phyloP scores from a whole-genome alignment of 2,329 filamentous ascomycete species.

The Bertia moriformis region DNA sequence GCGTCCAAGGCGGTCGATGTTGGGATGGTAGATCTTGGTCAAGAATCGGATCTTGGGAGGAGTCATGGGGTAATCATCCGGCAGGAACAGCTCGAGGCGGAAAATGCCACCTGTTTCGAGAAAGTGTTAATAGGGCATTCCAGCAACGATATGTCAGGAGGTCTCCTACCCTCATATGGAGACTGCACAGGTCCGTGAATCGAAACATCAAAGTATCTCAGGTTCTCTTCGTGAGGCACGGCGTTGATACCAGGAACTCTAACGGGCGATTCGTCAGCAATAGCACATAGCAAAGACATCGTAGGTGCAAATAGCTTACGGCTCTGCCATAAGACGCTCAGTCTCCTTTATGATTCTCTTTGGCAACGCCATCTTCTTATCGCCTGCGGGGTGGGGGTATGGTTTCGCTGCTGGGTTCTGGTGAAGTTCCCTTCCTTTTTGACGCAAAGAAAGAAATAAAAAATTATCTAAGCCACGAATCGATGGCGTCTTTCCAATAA shows the following conservation, averaged over 20 bases:
- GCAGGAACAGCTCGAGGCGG: constrained; percentile 61
- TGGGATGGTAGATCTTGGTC: constrained; percentile 68
- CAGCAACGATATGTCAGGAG: not conserved
- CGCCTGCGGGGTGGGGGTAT: no score
- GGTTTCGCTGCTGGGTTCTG: no score
- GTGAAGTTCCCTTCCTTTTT: no score
- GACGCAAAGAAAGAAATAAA: no score
- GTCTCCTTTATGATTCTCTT: constrained; percentile 99
- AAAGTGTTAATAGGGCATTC: not conserved
- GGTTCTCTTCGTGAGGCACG: constrained; percentile 88
- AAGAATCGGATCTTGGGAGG: constrained; percentile 66
- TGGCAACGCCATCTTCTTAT: constrained; percentile 65
- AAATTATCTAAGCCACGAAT: no score
- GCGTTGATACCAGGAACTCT: constrained; percentile 85
- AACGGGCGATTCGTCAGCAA: constrained; percentile 1
- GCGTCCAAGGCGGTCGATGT: constrained; percentile 62
- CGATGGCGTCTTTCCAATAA: no score
- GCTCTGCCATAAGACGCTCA: constrained; percentile 88
- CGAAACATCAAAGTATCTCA: constrained; percentile 94
- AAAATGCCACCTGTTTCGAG: constrained; percentile 38
- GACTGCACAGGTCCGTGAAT: constrained; percentile 86
- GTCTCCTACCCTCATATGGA: constrained; percentile 70
- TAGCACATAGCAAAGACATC: no score
- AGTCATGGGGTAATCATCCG: constrained; percentile 67
- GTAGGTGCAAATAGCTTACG: constrained; percentile 62